These are phyloP conservation scores for Geotrichum candidum DNA, from an alignment of 1,139 yeast genomes.

Conservation along the genomic window DNA sequence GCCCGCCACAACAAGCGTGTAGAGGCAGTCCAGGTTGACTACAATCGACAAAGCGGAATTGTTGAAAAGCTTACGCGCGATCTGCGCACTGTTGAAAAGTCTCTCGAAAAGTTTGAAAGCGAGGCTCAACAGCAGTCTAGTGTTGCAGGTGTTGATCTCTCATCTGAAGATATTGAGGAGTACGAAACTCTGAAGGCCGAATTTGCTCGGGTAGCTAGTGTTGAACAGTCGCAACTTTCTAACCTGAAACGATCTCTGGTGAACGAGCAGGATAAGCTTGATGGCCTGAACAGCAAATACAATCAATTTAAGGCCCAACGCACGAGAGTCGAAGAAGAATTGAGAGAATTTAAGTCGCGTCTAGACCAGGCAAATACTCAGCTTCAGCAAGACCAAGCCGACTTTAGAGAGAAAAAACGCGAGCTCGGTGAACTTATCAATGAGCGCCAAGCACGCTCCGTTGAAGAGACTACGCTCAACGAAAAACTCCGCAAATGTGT, in stretches of 20 bases:
- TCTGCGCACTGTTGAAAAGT: conserved; percentile 43
- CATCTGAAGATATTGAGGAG: conserved; percentile 50
- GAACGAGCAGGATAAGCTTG: conserved; percentile 27
- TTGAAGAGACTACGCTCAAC: conserved; percentile 52
- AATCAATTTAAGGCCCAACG: conserved; percentile 22
- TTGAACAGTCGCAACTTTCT: conserved; percentile 29
- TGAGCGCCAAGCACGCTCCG: conserved; percentile 43
- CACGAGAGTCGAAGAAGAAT: conserved; percentile 31
- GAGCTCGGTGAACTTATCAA: conserved; percentile 41
- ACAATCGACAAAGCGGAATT: conserved; percentile 45
- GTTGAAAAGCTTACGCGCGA: conserved; percentile 45
- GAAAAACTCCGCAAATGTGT: conserved; percentile 61
- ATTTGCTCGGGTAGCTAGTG: conserved; percentile 36
- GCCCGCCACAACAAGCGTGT: conserved; percentile 47
- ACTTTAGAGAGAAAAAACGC: conserved; percentile 37
- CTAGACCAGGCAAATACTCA: conserved; percentile 13
- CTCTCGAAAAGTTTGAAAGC: conserved; percentile 42
- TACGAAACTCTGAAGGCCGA: conserved; percentile 56
- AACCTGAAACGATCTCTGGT: conserved; percentile 26
- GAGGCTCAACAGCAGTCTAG: conserved; percentile 35
- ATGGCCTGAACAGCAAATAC: conserved; percentile 29
- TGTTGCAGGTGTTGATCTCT: conserved; percentile 34
- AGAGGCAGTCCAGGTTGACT: conserved; percentile 49
- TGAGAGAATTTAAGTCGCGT: conserved; percentile 28
- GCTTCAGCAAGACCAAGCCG: conserved; percentile 24